Evolutionary conservation across 1,284 basidiomycete genomes (phyloP), one percentile per base, ranked within the genome.

Genomic region (Ganoderma lucidum): DNA sequence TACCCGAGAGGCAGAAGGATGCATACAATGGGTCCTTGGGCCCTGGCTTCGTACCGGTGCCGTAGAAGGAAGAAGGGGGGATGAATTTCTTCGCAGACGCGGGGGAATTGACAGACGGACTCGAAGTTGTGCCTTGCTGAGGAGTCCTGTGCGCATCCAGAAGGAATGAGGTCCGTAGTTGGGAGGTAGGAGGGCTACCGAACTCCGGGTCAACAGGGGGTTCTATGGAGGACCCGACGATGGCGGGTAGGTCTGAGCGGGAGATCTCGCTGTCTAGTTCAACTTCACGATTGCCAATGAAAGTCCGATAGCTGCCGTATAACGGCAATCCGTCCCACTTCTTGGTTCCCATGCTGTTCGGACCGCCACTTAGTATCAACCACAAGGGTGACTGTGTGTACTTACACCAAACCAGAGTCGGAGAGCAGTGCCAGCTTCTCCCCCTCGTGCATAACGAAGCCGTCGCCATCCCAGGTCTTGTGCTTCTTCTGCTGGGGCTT

Each of bases 391-490:
- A 8, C 62, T 48, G 67, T 32, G 8, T 42, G 2, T 39, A 76
- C 87, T 69, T 75, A 93, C 93, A 88, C 79, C 80, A 90, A 88
- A 15, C 93, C 93, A 63, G 85, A 84, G 71, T 94, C 92, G 2
- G 90, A 89, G 37, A 92, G 81, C 79, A 94, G 84, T 0, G 84
- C 87, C 19, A 92, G 76, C 69, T 85, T 87, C 10, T 84, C 84
- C 8, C 81, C 84, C 51, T 80, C 78, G 48, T 83, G 80, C 32
- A 87, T 86, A 17, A 94, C 81, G 75, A 85, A 92, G 4, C 86
- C 91, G 74, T 93, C 91, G 3, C 92, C 93, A 74, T 96, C 95
- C 95, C 95, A 97, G 1, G 91, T 95, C 79, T 95, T 95, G 78
- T 96, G 89, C 81, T 96, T 97, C 79, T 87, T 91, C 30, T 83